A percentile compares a stretch with the other conserved stretches of the same genome.
Evolutionary conservation across 169 alveolate genomes (phyloP).

Genomic region (Amoebophrya sp.): DNA sequence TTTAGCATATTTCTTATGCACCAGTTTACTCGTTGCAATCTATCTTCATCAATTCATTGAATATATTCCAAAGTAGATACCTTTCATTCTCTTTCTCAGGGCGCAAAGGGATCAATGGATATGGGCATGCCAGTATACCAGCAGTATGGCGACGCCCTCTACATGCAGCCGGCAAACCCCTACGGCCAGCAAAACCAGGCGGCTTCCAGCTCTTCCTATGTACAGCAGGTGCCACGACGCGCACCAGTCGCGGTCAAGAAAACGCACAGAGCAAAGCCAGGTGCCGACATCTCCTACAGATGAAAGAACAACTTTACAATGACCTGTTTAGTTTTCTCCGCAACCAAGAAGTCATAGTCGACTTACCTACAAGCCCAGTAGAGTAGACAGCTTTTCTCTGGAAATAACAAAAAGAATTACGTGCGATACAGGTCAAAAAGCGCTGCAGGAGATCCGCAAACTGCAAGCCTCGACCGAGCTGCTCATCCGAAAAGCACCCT

Average conservation of each 20-base stretch:
- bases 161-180: no score
- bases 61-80: no score
- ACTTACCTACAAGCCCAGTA: background rate
- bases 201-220: no score
- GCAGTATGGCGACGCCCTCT: no score
- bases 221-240: no score
- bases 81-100: no score
- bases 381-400: background rate
- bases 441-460: slow-evolving; percentile 94
- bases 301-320: background rate
- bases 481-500: slow-evolving; percentile 93
- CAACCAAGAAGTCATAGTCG: background rate
- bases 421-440: slow-evolving; percentile 30
- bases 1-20: no score
- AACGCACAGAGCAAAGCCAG: background rate
- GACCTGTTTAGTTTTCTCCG: background rate
- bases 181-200: no score
- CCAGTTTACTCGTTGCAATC: no score
- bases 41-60: no score
- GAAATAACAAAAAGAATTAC: background rate
- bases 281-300: background rate
- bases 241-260: background rate
- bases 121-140: no score
- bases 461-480: slow-evolving; percentile 92
- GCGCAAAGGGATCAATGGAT: no score